Evolutionary conservation across 371 early-diverging fungal species (phyloP).

Genomic region (Syncephalastrum racemosum): DNA sequence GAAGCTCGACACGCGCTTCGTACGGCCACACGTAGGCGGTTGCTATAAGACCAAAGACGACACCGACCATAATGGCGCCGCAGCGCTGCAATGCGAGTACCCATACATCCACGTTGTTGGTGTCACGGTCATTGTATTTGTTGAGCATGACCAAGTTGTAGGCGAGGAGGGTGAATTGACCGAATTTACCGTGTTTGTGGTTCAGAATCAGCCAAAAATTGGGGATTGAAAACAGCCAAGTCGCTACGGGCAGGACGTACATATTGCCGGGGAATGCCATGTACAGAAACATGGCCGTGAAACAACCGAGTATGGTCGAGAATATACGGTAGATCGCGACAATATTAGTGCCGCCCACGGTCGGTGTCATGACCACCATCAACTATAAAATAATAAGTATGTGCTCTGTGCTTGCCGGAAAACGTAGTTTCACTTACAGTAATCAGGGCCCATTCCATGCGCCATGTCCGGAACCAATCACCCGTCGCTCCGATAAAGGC

Average conservation of each 20-base stretch:
- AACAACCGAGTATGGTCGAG: constrained; percentile 73
- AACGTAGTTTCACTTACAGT: constrained; percentile 45
- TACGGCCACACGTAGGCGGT: constrained; percentile 80
- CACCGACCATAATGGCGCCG: constrained; percentile 70
- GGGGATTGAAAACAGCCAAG: constrained; percentile 71
- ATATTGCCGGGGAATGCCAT: constrained; percentile 55
- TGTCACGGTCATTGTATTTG: constrained; percentile 70
- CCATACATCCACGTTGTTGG: constrained; percentile 55
- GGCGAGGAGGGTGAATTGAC: constrained; percentile 74
- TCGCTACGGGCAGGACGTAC: constrained; percentile 51
- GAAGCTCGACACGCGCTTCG: constrained; percentile 80
- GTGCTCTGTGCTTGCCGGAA: neutral
- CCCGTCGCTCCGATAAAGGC: constrained; percentile 64
- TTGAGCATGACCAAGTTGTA: constrained; percentile 78
- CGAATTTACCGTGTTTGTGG: constrained; percentile 76
- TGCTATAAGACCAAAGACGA: constrained; percentile 66
- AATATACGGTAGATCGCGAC: constrained; percentile 74
- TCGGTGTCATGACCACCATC: constrained; percentile 85
- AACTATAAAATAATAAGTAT: constrained; percentile 23
- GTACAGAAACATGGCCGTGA: constrained; percentile 58
- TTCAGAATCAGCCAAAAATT: constrained; percentile 69
- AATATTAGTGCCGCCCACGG: constrained; percentile 80
- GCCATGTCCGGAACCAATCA: constrained; percentile 59
- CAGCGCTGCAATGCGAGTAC: constrained; percentile 65
- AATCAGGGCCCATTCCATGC: constrained; percentile 83